Evolutionary conservation across 1,284 basidiomycete species (phyloP).

Genomic region (Pseudozyma hubeiensis): DNA sequence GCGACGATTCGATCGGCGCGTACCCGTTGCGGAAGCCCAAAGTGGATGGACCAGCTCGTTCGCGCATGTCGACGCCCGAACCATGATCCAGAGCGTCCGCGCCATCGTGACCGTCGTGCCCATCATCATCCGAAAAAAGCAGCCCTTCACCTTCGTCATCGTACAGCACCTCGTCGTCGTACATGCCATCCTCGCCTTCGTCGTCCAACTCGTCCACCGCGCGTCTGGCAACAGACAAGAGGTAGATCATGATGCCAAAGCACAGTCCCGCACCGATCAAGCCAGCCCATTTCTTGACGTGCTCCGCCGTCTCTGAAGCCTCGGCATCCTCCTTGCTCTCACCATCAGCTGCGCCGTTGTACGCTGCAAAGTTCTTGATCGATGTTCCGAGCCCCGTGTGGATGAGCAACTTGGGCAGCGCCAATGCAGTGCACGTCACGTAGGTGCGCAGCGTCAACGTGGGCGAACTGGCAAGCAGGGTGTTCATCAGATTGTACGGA

Average conservation of each 20-base stretch:
- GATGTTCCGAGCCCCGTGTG: conserved; percentile 84
- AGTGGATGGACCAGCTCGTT: conserved; percentile 43
- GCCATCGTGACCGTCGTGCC: conserved; percentile 1
- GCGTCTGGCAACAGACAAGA: conserved; percentile 80
- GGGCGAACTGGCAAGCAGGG: conserved; percentile 84
- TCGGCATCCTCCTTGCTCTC: conserved; percentile 54
- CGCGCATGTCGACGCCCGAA: conserved; percentile 43
- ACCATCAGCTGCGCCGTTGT: conserved; percentile 70
- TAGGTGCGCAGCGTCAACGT: conserved; percentile 83
- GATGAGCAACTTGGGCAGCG: conserved; percentile 85
- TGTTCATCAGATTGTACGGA: conserved; percentile 85
- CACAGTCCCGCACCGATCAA: conserved; percentile 79
- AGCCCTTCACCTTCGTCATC: conserved; percentile 38
- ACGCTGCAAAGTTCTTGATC: conserved; percentile 82
- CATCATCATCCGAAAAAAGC: conserved; percentile 33
- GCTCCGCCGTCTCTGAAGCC: conserved; percentile 70
- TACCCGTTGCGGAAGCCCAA: conserved; percentile 52
- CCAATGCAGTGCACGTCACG: conserved; percentile 81
- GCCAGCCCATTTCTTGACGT: conserved; percentile 76
- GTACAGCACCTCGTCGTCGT: conserved; percentile 29
- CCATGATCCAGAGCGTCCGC: conserved; percentile 17
- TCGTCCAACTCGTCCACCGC: conserved; percentile 80
- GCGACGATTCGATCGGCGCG: conserved; percentile 39
- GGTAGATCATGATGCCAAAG: conserved; percentile 80
- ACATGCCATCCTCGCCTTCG: conserved; percentile 33